Percentiles rank a stretch among this genome's conserved stretches.
Conservation (phyloP, 2,329 filamentous ascomycete species). For the Remersonia thermophila region DNA sequence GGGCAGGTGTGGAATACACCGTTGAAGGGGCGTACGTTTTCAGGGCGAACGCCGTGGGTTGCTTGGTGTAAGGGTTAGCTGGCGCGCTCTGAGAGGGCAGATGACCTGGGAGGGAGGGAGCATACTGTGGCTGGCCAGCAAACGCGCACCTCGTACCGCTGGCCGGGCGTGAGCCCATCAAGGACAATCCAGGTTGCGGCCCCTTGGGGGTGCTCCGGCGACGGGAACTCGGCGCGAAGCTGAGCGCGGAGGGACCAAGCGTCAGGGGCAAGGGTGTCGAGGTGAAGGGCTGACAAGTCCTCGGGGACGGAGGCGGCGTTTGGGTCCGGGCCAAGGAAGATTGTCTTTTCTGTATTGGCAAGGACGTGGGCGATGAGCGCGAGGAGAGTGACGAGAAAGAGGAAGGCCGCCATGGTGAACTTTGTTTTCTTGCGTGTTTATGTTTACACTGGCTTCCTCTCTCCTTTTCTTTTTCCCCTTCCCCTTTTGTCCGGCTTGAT, state of each 20-base stretch:
- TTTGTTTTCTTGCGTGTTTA: too few species aligned
- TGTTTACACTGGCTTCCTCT: too few species aligned
- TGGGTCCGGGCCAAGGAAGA: conserved; percentile 63
- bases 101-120: conserved; percentile 12
- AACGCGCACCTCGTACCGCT: conserved; percentile 80
- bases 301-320: conserved; percentile 42
- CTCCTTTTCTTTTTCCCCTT: too few species aligned
- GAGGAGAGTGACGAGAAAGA: conserved; percentile 7
- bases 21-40: conserved; percentile 48
- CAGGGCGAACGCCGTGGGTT: conserved; percentile 72
- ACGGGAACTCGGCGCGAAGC: conserved; percentile 58
- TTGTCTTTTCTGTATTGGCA: conserved; percentile 83
- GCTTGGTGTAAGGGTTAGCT: conserved; percentile 36
- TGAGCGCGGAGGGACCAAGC: conserved; percentile 44
- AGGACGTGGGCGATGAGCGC: conserved; percentile 14
- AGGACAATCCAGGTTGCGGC: conserved; percentile 69
- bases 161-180: conserved; percentile 52
- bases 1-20: conserved; percentile 48
- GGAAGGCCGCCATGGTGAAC: background rate
- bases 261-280: conserved; percentile 50
- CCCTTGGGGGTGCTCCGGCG: conserved; percentile 38
- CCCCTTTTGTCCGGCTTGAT: too few species aligned
- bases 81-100: conserved; percentile 1
- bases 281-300: conserved; percentile 46
- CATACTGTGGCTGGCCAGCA: conserved; percentile 90